Evolutionary conservation across 441 rosid species (phyloP).

Genomic region (Erysimum cheiri): DNA sequence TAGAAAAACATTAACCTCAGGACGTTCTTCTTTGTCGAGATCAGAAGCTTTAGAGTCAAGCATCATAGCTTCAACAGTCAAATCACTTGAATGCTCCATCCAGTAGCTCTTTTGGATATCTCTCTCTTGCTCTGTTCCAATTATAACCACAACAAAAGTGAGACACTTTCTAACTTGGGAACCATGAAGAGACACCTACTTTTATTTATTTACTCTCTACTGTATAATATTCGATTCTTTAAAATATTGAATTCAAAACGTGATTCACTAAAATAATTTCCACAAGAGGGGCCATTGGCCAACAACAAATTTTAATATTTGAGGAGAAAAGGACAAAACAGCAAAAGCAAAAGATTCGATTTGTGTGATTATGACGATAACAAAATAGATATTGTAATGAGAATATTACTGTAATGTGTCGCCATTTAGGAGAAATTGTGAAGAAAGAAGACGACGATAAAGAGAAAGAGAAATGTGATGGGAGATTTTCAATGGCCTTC

Average conservation of each 20-base stretch:
- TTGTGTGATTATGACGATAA: neutral
- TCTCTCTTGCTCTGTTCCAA: conserved; percentile 61
- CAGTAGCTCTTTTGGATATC: conserved; percentile 78
- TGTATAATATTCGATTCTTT: neutral
- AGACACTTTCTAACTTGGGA: conserved; percentile 12
- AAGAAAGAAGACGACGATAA: conserved; percentile 30
- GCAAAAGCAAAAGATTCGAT: conserved; percentile 29
- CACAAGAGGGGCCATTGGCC: conserved; percentile 6
- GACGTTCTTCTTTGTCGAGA: conserved; percentile 97
- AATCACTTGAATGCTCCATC: conserved; percentile 75
- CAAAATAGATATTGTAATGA: neutral
- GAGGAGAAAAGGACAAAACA: conserved; percentile 23
- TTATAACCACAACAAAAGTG: conserved; percentile 3
- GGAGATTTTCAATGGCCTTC: conserved; percentile 54
- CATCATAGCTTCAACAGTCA: conserved; percentile 93
- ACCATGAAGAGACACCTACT: conserved; percentile 37
- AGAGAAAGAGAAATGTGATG: conserved; percentile 1
- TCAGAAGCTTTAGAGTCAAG: conserved; percentile 91
- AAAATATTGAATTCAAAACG: conserved; percentile 18
- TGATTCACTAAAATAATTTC: conserved; percentile 19
- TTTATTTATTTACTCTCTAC: neutral
- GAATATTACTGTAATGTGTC: conserved; percentile 4
- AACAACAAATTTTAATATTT: neutral
- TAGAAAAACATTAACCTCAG: conserved; percentile 57
- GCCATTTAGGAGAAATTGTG: conserved; percentile 22